A percentile compares a stretch with the other conserved stretches of the same genome.
phyloP scores from a whole-genome alignment of 1,284 basidiomycete species.

The Xanthoconium separans region DNA sequence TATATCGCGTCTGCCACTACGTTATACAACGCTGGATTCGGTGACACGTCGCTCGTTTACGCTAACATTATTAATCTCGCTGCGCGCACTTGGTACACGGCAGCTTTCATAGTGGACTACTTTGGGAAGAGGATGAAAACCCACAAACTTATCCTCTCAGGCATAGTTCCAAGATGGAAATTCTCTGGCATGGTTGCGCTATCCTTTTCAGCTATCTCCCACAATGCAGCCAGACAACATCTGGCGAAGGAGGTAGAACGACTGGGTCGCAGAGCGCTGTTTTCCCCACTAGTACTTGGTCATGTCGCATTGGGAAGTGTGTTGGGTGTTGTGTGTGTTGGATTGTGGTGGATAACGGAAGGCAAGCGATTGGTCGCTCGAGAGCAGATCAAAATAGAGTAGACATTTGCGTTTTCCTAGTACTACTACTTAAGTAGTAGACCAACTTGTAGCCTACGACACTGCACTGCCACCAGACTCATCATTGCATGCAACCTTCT shows the following conservation, averaged over 20 bases:
- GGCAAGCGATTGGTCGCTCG: slow-evolving; percentile 25
- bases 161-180: slow-evolving; percentile 34
- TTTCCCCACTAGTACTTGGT: slow-evolving; percentile 32
- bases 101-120: slow-evolving; percentile 37
- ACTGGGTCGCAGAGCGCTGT: slow-evolving; percentile 31
- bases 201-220: slow-evolving; percentile 33
- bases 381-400: slow-evolving; percentile 21
- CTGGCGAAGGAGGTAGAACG: slow-evolving; percentile 25
- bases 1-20: slow-evolving; percentile 56
- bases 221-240: slow-evolving; percentile 21
- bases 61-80: slow-evolving; percentile 70
- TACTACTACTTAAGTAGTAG: too few species aligned
- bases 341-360: slow-evolving; percentile 46
- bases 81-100: slow-evolving; percentile 56
- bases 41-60: slow-evolving; percentile 72
- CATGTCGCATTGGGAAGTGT: slow-evolving; percentile 44
- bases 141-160: slow-evolving; percentile 24
- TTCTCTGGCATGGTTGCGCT: slow-evolving; percentile 32
- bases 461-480: slow-evolving; percentile 21
- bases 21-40: slow-evolving; percentile 51
- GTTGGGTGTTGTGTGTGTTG: slow-evolving; percentile 40
- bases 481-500: slow-evolving; percentile 5
- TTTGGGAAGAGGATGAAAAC: slow-evolving; percentile 32
- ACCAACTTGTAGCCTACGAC: not conserved
- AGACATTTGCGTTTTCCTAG: slow-evolving; percentile 1